Evolutionary conservation across 106 monocot genomes (phyloP).

Genomic region (Amphibolis antarctica): DNA sequence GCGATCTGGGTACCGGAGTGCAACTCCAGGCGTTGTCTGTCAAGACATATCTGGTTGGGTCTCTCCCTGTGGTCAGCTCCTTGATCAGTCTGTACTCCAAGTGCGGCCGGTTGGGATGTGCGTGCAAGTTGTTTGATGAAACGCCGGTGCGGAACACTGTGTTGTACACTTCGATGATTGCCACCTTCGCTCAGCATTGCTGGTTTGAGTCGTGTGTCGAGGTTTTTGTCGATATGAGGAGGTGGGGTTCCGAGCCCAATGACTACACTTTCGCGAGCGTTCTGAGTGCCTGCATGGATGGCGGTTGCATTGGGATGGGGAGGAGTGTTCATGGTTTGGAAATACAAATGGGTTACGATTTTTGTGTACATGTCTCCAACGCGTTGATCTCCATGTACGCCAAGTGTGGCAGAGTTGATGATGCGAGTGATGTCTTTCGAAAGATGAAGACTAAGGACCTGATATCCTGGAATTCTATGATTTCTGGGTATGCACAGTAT

Average conservation of each 20-base stretch:
- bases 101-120: background rate
- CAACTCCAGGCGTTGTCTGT: slow-evolving; percentile 13
- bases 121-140: slow-evolving; percentile 14
- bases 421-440: slow-evolving; percentile 5
- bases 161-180: slow-evolving; percentile 18
- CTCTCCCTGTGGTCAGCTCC: slow-evolving; percentile 9
- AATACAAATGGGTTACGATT: background rate
- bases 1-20: background rate
- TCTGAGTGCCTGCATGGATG: slow-evolving; percentile 9
- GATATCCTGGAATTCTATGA: slow-evolving; percentile 20
- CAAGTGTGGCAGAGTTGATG: slow-evolving; percentile 15
- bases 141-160: slow-evolving; percentile 5
- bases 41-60: slow-evolving; percentile 1
- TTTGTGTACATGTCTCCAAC: slow-evolving; percentile 3
- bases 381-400: slow-evolving; percentile 15
- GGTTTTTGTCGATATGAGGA: slow-evolving; percentile 12
- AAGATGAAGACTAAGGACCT: slow-evolving; percentile 4
- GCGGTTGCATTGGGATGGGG: slow-evolving; percentile 10
- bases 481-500: slow-evolving; percentile 11
- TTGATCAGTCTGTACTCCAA: slow-evolving; percentile 15
- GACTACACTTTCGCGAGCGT: slow-evolving; percentile 10
- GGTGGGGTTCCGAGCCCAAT: slow-evolving; percentile 1
- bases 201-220: background rate
- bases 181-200: slow-evolving; percentile 13
- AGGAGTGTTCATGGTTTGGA: slow-evolving; percentile 6